These are phyloP conservation scores for Xylogone sp. DNA, from an alignment of 2,329 filamentous ascomycete species.

Conservation along the genomic window DNA sequence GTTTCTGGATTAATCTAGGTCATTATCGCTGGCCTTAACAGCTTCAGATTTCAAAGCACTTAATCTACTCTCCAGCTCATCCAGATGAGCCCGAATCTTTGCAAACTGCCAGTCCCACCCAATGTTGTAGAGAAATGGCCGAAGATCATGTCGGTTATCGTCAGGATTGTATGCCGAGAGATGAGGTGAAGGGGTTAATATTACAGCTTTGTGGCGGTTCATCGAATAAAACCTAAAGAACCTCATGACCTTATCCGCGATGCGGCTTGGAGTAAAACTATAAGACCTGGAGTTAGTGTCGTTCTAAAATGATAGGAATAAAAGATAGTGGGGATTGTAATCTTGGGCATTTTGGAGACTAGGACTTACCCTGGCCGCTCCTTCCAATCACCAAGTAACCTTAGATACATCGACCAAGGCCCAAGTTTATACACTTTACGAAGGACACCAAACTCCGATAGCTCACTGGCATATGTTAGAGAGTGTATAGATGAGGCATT, in stretches of 20 bases:
- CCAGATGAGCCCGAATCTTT: not conserved
- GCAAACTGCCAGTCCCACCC: not conserved
- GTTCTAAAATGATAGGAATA: too few species aligned
- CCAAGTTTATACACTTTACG: slow-evolving; percentile 45
- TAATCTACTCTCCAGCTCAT: not conserved
- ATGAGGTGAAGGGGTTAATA: too few species aligned
- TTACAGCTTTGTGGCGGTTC: slow-evolving; percentile 62
- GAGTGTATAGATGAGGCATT: too few species aligned
- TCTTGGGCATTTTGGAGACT: not conserved
- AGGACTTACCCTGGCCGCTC: not conserved
- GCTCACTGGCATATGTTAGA: slow-evolving; percentile 39
- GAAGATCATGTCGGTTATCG: slow-evolving; percentile 55
- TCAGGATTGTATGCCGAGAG: slow-evolving; percentile 47
- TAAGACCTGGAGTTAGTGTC: too few species aligned
- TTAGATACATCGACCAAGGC: slow-evolving; percentile 36
- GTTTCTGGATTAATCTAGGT: too few species aligned
- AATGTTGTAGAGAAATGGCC: slow-evolving; percentile 50
- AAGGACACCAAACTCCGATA: slow-evolving; percentile 34
- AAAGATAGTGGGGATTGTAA: too few species aligned
- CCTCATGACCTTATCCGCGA: too few species aligned
- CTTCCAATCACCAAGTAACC: not conserved
- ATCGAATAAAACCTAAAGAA: slow-evolving; percentile 28
- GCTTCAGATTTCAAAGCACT: too few species aligned
- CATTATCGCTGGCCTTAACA: too few species aligned
- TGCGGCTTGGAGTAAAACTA: too few species aligned